phyloP scores from a whole-genome alignment of 192 early-diverging fungal genomes.

The Coemansia erecta region DNA sequence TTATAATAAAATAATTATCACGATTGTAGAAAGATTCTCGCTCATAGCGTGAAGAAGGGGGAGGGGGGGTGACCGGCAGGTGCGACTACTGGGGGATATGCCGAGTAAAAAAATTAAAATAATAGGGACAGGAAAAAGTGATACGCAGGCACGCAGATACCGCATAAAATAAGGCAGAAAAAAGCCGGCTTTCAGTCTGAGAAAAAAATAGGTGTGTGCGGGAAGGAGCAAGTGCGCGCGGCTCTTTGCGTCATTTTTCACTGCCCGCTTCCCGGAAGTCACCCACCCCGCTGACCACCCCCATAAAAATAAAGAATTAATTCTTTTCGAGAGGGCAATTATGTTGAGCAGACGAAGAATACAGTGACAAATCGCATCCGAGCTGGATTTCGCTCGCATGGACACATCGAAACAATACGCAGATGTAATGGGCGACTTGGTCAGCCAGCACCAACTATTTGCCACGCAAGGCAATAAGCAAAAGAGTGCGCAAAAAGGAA shows the following conservation, averaged over 20 bases:
- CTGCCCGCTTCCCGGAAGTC: slow-evolving; percentile 10
- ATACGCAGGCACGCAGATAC: slow-evolving; percentile 15
- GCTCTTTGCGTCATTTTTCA: slow-evolving; percentile 14
- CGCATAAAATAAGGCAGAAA: slow-evolving; percentile 12
- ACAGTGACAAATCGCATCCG: neutral
- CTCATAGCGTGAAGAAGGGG: no score
- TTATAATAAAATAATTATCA: slow-evolving; percentile 7
- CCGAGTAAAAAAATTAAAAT: slow-evolving; percentile 1
- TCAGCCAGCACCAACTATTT: no score
- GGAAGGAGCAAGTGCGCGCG: slow-evolving; percentile 5
- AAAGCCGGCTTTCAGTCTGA: slow-evolving; percentile 2
- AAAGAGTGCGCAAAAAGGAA: neutral
- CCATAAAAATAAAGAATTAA: neutral
- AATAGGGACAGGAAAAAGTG: slow-evolving; percentile 5
- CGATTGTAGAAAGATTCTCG: slow-evolving; percentile 15
- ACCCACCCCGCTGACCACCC: slow-evolving; percentile 12
- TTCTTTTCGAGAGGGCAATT: neutral
- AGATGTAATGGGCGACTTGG: no score
- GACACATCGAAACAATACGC: no score
- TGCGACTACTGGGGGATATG: slow-evolving; percentile 1
- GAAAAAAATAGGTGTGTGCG: slow-evolving; percentile 3
- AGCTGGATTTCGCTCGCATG: no score
- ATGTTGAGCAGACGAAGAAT: slow-evolving; percentile 8
- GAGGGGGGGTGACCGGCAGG: neutral
- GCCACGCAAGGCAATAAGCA: neutral